Conservation (phyloP, 192 early-diverging fungal genomes). For the Coemansia sp. region DNA sequence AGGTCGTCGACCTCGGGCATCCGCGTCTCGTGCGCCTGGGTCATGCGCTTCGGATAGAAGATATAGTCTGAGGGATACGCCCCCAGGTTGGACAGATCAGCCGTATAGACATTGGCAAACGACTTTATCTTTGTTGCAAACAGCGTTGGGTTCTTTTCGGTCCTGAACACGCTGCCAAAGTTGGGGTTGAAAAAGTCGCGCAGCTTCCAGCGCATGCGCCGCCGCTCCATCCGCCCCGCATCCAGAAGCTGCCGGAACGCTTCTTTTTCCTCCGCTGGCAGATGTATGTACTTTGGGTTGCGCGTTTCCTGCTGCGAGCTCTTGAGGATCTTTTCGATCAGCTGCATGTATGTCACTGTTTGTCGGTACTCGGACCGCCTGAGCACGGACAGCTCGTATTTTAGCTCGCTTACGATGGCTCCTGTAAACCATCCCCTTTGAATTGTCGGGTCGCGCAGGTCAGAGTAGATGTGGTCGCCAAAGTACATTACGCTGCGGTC, state of each 20-base stretch:
- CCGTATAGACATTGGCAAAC: constrained; percentile 56
- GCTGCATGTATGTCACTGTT: constrained; percentile 55
- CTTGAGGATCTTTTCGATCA: constrained; percentile 58
- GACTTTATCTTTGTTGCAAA: constrained; percentile 62
- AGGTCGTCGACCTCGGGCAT: constrained; percentile 52
- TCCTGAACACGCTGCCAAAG: constrained; percentile 64
- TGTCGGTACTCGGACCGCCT: constrained; percentile 56
- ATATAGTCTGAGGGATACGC: constrained; percentile 60
- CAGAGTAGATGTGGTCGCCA: constrained; percentile 66
- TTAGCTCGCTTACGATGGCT: constrained; percentile 61
- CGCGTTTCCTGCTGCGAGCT: constrained; percentile 57
- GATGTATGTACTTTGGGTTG: constrained; percentile 17
- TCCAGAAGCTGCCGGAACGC: constrained; percentile 48
- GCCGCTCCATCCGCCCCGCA: constrained; percentile 52
- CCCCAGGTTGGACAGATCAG: constrained; percentile 56
- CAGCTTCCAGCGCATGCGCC: constrained; percentile 45
- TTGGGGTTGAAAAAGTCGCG: constrained; percentile 57
- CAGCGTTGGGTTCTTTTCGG: constrained; percentile 59
- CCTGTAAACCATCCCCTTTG: constrained; percentile 66
- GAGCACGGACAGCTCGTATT: constrained; percentile 56
- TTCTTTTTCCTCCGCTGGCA: constrained; percentile 26
- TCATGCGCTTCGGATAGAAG: constrained; percentile 62
- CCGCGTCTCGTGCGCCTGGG: constrained; percentile 57
- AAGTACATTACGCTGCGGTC: constrained; percentile 62
- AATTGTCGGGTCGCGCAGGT: constrained; percentile 60